Evolutionary conservation across 106 monocot species (phyloP).

Genomic region (Dioscorea zingiberensis): DNA sequence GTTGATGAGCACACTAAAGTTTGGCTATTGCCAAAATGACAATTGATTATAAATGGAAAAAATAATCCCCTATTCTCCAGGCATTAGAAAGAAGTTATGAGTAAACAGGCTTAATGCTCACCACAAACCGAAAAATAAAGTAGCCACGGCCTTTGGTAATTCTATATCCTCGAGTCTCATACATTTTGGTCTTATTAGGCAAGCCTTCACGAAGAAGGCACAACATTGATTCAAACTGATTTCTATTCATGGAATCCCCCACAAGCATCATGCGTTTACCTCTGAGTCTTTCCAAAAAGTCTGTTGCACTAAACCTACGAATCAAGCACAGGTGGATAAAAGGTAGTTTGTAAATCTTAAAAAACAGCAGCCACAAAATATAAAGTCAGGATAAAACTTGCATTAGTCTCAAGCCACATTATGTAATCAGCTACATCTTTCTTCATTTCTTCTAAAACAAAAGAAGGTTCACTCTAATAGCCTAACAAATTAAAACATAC

Average conservation of each 20-base stretch:
- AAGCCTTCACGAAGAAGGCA: constrained; percentile 72
- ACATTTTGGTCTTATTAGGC: constrained; percentile 79
- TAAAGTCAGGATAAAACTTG: no score
- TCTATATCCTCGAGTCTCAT: constrained; percentile 72
- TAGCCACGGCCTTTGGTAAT: constrained; percentile 90
- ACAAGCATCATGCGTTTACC: constrained; percentile 81
- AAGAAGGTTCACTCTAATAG: no score
- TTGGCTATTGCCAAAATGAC: no score
- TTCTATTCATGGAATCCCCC: constrained; percentile 92
- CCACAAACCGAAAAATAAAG: constrained; percentile 73
- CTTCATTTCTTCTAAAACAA: no score
- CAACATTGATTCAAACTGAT: constrained; percentile 91
- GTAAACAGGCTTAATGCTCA: constrained; percentile 24
- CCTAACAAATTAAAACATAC: no score
- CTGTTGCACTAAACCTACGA: constrained; percentile 78
- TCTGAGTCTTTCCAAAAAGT: constrained; percentile 79
- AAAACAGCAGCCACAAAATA: no score
- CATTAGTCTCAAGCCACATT: no score
- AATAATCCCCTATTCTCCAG: no score
- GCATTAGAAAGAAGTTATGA: no score
- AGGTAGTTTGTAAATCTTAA: not conserved
- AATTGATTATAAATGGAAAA: no score
- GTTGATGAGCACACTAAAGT: no score
- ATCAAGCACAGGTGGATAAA: constrained; percentile 12
- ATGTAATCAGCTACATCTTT: no score